Base-by-base conservation (phyloP, 1,139 yeast genomes). In the Casaregolazyma suthepensis region DNA sequence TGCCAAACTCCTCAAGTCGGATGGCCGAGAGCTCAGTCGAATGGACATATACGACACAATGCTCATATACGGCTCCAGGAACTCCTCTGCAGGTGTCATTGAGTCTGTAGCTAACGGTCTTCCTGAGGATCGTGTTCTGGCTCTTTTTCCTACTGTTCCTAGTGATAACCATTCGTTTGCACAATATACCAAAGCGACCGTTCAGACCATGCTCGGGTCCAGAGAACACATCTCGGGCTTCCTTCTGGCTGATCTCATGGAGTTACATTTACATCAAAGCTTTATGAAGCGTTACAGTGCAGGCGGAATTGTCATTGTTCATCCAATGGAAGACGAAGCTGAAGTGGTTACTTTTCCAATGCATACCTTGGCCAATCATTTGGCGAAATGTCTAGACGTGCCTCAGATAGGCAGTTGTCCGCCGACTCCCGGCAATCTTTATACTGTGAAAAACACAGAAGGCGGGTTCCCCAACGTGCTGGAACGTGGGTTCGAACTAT, bases 241-340 rank as follows among this genome's bases (percentile, higher is more conserved):
- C 20, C 52, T 44, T 22, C 47, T 51, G 45, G 54, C 56, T 15
- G 54, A 53, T 37, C 55, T 66, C 17, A 62, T 65, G 58, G 62
- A 63, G 45, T 57, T 60, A 15, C 67, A 65, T 46, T 52, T 66
- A 50, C 67, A 60, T 48, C 63, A 57, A 37, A 57, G 60, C 20
- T 66, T 60, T 54, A 50, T 63, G 52, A 54, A 59, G 44, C 62
- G 57, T 45, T 64, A 59, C 50, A 29, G 29, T 18, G 56, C 56
- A 5, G 55, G 58, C 9, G 67, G 66, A 0, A 53, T 65, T 22
- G 55, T 57, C 4, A 58, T 63, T 13, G 56, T 61, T n/a, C 59
- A 62, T 43, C 63, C 65, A 17, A 54, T 56, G 47, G 56, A 55
- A 18, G 62, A 57, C n/a, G 50, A 52, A 19, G 58, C 59, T 6